Percentiles rank a stretch among this genome's conserved stretches.
Evolutionary conservation across 1,284 basidiomycete genomes (phyloP).

Genomic region (Moniliophthora roreri): DNA sequence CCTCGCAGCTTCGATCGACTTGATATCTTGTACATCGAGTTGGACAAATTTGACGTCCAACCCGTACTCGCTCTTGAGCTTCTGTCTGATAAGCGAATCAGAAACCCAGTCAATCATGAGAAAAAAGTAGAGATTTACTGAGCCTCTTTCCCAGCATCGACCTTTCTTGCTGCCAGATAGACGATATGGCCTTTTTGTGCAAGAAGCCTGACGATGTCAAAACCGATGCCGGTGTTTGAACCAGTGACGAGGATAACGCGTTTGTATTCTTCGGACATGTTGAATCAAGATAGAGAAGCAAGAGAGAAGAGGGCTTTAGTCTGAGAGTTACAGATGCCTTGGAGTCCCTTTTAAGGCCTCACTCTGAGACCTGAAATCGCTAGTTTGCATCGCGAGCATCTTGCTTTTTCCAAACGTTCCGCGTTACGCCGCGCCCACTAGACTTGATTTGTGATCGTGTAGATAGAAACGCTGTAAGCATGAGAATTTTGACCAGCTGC

Average conservation of each 20-base stretch:
- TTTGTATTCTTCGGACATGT: background rate
- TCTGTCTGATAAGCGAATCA: constrained; percentile 14
- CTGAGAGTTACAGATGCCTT: too few species aligned
- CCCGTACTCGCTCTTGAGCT: constrained; percentile 26
- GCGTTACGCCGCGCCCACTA: too few species aligned
- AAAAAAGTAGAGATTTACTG: constrained; percentile 1
- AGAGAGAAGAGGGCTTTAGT: too few species aligned
- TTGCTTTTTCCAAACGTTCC: too few species aligned
- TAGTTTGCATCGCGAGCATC: too few species aligned
- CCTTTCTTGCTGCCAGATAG: constrained; percentile 20
- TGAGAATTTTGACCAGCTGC: too few species aligned
- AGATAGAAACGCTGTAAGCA: too few species aligned
- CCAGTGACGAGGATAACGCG: constrained; percentile 16
- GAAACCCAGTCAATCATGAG: background rate
- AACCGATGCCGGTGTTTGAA: constrained; percentile 20
- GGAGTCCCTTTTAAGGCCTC: too few species aligned
- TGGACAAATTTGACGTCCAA: constrained; percentile 32
- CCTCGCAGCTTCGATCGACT: constrained; percentile 33
- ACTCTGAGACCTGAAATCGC: too few species aligned
- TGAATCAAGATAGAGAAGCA: too few species aligned
- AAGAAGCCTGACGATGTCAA: constrained; percentile 19
- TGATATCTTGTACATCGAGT: constrained; percentile 34
- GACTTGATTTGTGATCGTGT: too few species aligned
- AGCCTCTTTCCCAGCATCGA: constrained; percentile 18
- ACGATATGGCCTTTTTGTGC: constrained; percentile 20